phyloP scores from a whole-genome alignment of 148 eudicot species.

The Camellia sinensis region DNA sequence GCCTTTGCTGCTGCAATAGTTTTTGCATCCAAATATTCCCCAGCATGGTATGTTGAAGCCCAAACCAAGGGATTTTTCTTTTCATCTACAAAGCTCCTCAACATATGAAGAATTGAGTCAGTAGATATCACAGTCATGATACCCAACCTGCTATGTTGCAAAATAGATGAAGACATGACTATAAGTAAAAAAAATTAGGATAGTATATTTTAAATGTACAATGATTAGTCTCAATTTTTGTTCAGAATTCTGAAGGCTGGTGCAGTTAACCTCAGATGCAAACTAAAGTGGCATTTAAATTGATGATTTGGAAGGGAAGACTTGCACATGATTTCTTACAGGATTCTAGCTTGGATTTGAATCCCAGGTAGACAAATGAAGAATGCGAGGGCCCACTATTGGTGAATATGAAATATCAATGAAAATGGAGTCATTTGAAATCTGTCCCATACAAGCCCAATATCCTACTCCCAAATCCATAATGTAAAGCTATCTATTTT shows the following conservation, averaged over 20 bases:
- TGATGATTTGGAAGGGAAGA: no score
- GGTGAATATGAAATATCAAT: not conserved
- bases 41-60: no score
- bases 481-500: no score
- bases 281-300: no score
- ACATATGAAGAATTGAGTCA: constrained; percentile 95
- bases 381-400: not conserved
- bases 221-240: no score
- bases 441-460: no score
- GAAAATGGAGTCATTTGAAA: no score
- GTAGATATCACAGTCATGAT: constrained; percentile 93
- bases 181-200: not conserved
- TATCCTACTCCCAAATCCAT: no score
- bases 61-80: constrained; percentile 85
- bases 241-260: no score
- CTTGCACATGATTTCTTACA: not conserved
- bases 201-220: no score
- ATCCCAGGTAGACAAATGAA: not conserved
- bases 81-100: constrained; percentile 97
- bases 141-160: constrained; percentile 90
- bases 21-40: constrained; percentile 77
- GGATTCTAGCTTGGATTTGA: not conserved
- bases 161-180: not conserved
- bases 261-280: no score
- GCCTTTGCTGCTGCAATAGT: constrained; percentile 93